Evolutionary conservation across 805 yeast species (phyloP).

Genomic region (Priceomyces haplophilus): DNA sequence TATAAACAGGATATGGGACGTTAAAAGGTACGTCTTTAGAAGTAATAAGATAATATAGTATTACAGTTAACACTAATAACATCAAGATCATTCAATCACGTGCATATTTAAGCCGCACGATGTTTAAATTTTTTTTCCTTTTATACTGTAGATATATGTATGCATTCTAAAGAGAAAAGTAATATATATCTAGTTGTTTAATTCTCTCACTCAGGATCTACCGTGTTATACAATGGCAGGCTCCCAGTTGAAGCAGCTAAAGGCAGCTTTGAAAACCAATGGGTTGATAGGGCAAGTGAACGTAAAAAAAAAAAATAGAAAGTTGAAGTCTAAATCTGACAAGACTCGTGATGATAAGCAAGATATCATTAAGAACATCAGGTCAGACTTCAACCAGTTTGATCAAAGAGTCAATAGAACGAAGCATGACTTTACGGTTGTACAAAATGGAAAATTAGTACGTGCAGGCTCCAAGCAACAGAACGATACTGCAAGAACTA

Average conservation of each 20-base stretch:
- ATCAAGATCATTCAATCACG: conserved; percentile 5
- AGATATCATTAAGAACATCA: conserved; percentile 52
- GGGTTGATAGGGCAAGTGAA: conserved; percentile 89
- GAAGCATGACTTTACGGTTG: conserved; percentile 51
- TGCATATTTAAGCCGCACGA: conserved; percentile 13
- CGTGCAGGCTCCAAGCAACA: conserved; percentile 40
- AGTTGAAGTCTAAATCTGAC: conserved; percentile 45
- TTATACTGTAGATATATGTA: neutral
- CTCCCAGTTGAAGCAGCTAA: conserved; percentile 81
- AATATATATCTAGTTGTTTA: no score
- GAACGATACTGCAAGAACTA: conserved; percentile 30
- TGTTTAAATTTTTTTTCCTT: conserved; percentile 8
- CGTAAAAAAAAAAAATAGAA: conserved; percentile 52
- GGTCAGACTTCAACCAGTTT: conserved; percentile 87
- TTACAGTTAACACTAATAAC: no score
- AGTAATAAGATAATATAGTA: no score
- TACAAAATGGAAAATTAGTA: conserved; percentile 42
- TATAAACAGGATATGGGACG: conserved; percentile 50
- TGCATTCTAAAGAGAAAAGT: no score
- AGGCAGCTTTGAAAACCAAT: conserved; percentile 68
- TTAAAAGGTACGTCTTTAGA: conserved; percentile 8
- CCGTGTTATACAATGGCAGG: conserved; percentile 57
- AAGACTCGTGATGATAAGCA: conserved; percentile 68
- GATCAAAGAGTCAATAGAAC: conserved; percentile 70
- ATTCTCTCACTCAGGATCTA: neutral